Base-by-base conservation (phyloP, 1,139 yeast genomes). In the Yamadazyma atmosphaerica region DNA sequence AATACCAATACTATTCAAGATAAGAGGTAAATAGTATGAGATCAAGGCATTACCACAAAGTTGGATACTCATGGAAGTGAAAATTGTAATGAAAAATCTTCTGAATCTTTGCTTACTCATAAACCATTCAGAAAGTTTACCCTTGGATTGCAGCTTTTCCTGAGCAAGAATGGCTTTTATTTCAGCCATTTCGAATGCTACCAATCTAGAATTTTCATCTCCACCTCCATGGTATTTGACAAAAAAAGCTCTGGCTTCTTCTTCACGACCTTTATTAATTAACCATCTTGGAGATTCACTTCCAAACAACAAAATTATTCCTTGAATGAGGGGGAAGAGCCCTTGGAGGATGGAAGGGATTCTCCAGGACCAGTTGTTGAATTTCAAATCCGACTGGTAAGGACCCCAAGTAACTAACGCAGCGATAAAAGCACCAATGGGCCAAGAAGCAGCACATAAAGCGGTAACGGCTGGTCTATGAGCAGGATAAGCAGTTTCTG, bases 221-320 rank as follows among this genome's bases (percentile, higher is more conserved):
- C 56, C 57, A 14, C 49, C 50, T 28, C 47, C 47, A 26, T 43
- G 48, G 22, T 43, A 50, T 18, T 50, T 56, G 21, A 63, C 67
- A 27, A 57, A 56, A 30, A 74, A 58, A 46, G 75, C 73, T 51
- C 83, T 65, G 28, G 75, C 79, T 58, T 75, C 76, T 8, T 78
- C 81, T 12, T 58, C 48, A 23, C 39, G 15, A 8, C 49, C 52
- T 18, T 41, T 32, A 3, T 17, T 13, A 3, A 54, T 37, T 33
- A 48, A 40, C 35, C 30, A 50, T 18, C 45, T 38, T 21, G 56
- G 55, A 11, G 50, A 47, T 34, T 51, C 56, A 7, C 54, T 53
- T 8, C 45, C 8, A 19, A 48, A 47, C 2, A 43, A 13, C 24
- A 46, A 42, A 23, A 42, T 45, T 4, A 44, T 13, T 4, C 44